A percentile compares a stretch with the other conserved stretches of the same genome.
phyloP scores from a whole-genome alignment of 306 rosid species.

The Gastrolobium villosum region DNA sequence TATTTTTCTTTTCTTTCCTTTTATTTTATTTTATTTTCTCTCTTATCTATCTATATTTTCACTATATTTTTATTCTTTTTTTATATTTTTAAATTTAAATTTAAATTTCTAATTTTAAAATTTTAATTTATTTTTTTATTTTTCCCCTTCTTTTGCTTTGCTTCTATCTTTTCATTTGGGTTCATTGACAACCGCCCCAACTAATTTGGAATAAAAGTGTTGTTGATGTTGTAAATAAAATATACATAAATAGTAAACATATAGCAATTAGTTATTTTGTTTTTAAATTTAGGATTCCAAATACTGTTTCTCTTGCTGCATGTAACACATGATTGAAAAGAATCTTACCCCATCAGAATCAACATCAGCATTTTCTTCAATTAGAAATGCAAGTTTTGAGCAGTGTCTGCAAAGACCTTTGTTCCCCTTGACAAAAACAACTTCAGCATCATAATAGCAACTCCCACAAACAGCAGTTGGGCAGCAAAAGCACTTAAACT shows the following conservation, averaged over 20 bases:
- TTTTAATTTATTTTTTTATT: no score
- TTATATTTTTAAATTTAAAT: no score
- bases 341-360: conserved; percentile 78
- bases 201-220: no score
- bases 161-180: no score
- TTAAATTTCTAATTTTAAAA: no score
- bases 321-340: conserved; percentile 34
- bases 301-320: conserved; percentile 14
- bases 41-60: no score
- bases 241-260: conserved; percentile 34
- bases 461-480: conserved; percentile 72
- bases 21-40: no score
- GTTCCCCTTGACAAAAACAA: conserved; percentile 49
- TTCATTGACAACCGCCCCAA: no score
- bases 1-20: no score
- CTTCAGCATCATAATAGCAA: conserved; percentile 57
- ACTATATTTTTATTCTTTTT: no score
- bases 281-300: conserved; percentile 37
- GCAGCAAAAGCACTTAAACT: conserved; percentile 78
- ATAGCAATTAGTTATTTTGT: conserved; percentile 16
- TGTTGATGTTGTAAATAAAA: background rate
- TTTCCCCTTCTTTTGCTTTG: no score
- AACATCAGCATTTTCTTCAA: conserved; percentile 61
- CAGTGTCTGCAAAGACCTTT: conserved; percentile 73
- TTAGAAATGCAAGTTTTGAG: conserved; percentile 62